Percentiles rank a stretch among this genome's conserved stretches.
phyloP scores from a whole-genome alignment of 2,329 filamentous ascomycete species.

The Colletotrichum trifolii region DNA sequence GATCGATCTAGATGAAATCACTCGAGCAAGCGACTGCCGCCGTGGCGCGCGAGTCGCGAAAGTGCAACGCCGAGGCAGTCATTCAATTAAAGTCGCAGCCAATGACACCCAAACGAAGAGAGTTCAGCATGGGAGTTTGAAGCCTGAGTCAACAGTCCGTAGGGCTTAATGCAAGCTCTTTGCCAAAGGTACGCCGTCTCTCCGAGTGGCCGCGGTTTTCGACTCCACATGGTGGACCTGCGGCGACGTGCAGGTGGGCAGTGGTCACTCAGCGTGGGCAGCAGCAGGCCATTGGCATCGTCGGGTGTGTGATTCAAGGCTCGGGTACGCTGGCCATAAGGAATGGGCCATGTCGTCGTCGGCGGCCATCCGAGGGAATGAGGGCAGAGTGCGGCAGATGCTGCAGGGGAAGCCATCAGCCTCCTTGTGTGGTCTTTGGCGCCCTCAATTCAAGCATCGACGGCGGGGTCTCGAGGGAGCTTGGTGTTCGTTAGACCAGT shows the following conservation, averaged over 20 bases:
- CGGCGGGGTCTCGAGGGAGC: no score
- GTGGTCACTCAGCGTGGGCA: constrained; percentile 3
- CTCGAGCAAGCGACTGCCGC: constrained; percentile 28
- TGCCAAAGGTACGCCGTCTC: neutral
- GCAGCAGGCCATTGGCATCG: neutral
- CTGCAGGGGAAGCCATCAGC: constrained; percentile 31
- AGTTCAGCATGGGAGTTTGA: neutral
- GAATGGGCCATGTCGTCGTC: neutral
- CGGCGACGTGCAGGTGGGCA: constrained; percentile 9
- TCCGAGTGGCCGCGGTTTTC: neutral
- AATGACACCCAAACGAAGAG: neutral
- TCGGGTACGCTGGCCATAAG: constrained; percentile 22
- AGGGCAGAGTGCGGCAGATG: neutral
- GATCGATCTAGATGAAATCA: constrained; percentile 15
- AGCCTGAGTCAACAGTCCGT: constrained; percentile 23
- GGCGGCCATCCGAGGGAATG: constrained; percentile 17
- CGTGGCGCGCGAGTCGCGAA: constrained; percentile 20
- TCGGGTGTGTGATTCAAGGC: neutral
- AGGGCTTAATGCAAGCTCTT: constrained; percentile 29
- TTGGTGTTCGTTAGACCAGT: constrained; percentile 9
- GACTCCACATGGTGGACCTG: constrained; percentile 20
- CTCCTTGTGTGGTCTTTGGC: constrained; percentile 6
- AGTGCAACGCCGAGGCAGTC: neutral
- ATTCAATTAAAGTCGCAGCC: neutral
- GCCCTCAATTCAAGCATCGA: no score